These are phyloP conservation scores for Sporothrix sp. DNA, from an alignment of 2,329 filamentous ascomycete species.

Conservation along the genomic window DNA sequence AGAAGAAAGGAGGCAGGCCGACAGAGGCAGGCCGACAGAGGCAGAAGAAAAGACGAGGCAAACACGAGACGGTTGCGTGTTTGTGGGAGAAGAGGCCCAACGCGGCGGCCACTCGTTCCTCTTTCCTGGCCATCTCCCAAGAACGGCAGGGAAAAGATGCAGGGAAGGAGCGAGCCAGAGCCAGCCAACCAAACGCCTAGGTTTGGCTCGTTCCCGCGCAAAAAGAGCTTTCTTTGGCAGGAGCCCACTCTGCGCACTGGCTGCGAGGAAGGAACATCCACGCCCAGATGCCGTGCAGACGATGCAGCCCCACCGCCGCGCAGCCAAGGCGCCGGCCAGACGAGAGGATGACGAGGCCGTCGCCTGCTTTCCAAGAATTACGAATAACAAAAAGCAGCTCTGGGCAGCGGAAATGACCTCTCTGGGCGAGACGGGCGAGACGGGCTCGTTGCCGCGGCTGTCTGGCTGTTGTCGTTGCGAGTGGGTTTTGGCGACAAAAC, in stretches of 20 bases:
- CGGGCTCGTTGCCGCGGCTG: background rate
- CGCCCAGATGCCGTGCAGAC: no score
- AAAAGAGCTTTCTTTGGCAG: conserved; percentile 3
- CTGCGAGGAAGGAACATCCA: no score
- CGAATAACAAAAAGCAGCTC: no score
- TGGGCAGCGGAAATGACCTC: background rate
- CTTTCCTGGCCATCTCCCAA: background rate
- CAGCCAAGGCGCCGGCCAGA: no score
- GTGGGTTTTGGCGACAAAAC: no score
- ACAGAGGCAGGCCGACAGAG: background rate
- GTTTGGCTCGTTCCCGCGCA: conserved; percentile 1
- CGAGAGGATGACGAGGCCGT: no score
- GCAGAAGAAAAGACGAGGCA: conserved; percentile 9
- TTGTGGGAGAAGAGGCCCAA: conserved; percentile 6
- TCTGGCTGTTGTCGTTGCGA: background rate
- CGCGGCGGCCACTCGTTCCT: background rate
- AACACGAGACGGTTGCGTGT: conserved; percentile 2
- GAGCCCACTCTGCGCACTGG: no score
- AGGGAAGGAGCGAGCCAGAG: background rate
- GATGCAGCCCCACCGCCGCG: background rate
- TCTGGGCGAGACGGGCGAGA: background rate
- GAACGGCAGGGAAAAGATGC: background rate
- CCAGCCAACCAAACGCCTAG: conserved; percentile 4
- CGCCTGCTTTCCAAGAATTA: no score
- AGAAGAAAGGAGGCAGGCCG: conserved; percentile 3